Evolutionary conservation across 164 flowering plant genomes (phyloP).

Genomic region (Umbellularia californica): DNA sequence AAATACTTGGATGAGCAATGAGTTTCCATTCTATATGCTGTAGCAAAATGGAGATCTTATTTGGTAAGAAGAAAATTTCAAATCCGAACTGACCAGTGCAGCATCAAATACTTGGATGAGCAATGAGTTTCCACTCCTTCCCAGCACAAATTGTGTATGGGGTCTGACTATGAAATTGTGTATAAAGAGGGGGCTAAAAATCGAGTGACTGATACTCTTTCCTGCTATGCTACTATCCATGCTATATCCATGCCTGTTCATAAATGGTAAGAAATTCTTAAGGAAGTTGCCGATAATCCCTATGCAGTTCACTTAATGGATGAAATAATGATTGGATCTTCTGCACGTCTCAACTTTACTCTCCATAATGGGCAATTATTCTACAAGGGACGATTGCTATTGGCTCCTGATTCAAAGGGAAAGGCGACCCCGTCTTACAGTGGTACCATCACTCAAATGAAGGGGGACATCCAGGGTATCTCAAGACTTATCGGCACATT

Average conservation of each 20-base stretch:
- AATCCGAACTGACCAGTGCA: neutral
- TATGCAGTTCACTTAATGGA: no score
- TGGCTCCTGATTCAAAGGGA: neutral
- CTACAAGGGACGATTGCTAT: neutral
- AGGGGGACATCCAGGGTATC: neutral
- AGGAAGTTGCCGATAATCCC: neutral
- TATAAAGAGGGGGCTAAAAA: neutral
- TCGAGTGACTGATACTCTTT: neutral
- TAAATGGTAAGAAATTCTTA: neutral
- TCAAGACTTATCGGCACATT: neutral
- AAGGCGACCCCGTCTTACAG: neutral
- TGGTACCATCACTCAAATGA: neutral
- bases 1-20: neutral
- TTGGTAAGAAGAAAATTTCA: neutral
- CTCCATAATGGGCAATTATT: neutral
- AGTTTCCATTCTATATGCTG: neutral
- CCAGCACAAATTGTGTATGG: slow-evolving; percentile 1
- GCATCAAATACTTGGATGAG: neutral
- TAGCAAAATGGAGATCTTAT: neutral
- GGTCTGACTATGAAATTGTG: neutral
- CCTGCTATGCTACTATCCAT: neutral
- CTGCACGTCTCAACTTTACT: neutral
- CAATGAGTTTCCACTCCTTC: neutral
- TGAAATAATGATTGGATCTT: neutral
- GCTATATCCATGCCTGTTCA: neutral